Conservation (phyloP, 257 asterid genomes). For the Scutellaria baicalensis region DNA sequence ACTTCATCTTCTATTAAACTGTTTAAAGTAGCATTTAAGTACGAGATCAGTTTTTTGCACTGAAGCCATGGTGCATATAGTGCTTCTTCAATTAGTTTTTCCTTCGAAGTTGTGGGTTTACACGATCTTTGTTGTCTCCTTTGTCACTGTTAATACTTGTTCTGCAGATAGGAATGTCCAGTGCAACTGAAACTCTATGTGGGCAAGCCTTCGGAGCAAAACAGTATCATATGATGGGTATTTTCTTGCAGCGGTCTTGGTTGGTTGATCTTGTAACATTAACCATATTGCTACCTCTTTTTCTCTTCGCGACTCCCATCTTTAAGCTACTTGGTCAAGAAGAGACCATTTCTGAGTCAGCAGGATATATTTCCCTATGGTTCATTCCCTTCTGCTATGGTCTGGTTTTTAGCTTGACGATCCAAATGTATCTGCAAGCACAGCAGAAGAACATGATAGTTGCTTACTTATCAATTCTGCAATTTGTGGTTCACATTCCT, state of each 20-base stretch:
- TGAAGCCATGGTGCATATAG: not conserved
- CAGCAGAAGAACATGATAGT: slow-evolving; percentile 75
- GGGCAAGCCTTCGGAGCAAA: slow-evolving; percentile 95
- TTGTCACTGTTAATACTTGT: not conserved
- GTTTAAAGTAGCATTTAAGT: not conserved
- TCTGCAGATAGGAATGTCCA: slow-evolving; percentile 86
- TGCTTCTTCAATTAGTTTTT: not conserved
- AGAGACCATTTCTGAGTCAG: slow-evolving; percentile 42
- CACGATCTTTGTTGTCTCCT: not conserved
- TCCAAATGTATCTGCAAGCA: slow-evolving; percentile 89
- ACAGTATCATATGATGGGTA: slow-evolving; percentile 88
- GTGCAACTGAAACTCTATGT: slow-evolving; percentile 94
- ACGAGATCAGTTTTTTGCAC: too few relatives aligned
- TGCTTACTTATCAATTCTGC: slow-evolving; percentile 56
- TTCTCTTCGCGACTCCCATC: slow-evolving; percentile 54
- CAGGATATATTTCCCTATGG: slow-evolving; percentile 69
- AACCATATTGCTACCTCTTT: slow-evolving; percentile 58
- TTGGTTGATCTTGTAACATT: slow-evolving; percentile 58
- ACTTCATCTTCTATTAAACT: not conserved
- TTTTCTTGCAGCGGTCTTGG: slow-evolving; percentile 94
- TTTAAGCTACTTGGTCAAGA: slow-evolving; percentile 69
- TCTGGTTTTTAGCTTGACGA: slow-evolving; percentile 67
- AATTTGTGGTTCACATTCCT: slow-evolving; percentile 56
- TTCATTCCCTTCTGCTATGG: slow-evolving; percentile 67
- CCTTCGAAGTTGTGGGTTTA: not conserved